phyloP scores from a whole-genome alignment of 257 asterid species.

The Marsdenia floribunda region DNA sequence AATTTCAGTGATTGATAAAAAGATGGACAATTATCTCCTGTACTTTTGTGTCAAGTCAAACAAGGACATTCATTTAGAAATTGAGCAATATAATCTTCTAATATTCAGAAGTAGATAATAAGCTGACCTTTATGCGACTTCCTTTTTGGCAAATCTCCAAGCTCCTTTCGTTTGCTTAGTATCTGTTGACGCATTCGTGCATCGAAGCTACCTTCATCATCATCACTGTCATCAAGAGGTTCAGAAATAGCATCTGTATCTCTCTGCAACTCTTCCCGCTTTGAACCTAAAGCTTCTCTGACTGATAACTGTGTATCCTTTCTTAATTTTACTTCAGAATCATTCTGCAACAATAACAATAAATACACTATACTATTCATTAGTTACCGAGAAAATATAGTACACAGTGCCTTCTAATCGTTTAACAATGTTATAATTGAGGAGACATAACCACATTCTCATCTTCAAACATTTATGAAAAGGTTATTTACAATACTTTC shows the following conservation, averaged over 20 bases:
- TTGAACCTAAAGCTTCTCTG: conserved; percentile 79
- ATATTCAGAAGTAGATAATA: not conserved
- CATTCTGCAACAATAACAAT: conserved; percentile 46
- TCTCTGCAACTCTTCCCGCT: conserved; percentile 46
- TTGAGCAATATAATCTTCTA: not conserved
- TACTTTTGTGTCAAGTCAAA: not conserved
- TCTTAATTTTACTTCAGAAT: conserved; percentile 42
- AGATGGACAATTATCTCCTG: not conserved
- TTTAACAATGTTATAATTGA: not conserved
- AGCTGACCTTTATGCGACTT: conserved; percentile 50
- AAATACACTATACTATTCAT: conserved; percentile 15
- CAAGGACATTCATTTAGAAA: not conserved
- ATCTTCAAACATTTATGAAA: not conserved
- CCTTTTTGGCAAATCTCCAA: conserved; percentile 51
- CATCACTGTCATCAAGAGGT: conserved; percentile 59
- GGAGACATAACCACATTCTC: not conserved
- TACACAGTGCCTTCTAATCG: not conserved
- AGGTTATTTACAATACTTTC: not conserved
- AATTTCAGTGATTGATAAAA: not conserved
- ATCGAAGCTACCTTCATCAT: conserved; percentile 75
- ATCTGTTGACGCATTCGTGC: conserved; percentile 93
- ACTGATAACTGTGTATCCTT: conserved; percentile 67
- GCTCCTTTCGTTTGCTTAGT: conserved; percentile 64
- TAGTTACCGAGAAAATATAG: not conserved
- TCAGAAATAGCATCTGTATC: conserved; percentile 44